Conservation (phyloP, 2,329 filamentous ascomycete species). For the Dactylellina drechsleri region DNA sequence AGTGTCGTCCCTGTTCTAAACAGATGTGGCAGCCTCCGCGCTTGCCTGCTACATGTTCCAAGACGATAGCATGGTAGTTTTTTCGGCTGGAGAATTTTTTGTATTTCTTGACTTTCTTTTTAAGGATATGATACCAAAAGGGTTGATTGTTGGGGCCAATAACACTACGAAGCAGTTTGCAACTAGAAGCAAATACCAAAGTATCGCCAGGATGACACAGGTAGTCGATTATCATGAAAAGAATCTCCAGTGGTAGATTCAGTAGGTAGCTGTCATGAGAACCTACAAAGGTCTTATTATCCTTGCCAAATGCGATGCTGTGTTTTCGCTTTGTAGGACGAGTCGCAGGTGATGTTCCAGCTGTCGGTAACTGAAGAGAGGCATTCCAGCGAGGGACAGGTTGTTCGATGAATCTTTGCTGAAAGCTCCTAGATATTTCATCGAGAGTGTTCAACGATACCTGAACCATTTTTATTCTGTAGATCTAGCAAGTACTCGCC, state of each 20-base stretch:
- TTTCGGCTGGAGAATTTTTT: conserved; percentile 12
- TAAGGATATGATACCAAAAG: conserved; percentile 17
- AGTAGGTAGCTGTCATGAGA: not conserved
- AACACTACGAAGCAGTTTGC: not conserved
- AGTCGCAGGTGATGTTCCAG: not conserved
- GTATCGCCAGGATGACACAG: conserved; percentile 9
- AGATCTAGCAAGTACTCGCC: too few species aligned
- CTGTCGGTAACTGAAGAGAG: not conserved
- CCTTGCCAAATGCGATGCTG: too few species aligned
- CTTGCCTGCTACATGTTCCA: conserved; percentile 16
- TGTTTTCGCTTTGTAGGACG: not conserved
- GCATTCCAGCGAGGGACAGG: not conserved
- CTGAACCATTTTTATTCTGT: not conserved
- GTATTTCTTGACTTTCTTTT: not conserved
- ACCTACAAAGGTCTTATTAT: too few species aligned
- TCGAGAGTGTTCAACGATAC: conserved; percentile 24
- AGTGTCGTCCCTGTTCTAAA: conserved; percentile 13
- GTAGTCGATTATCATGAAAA: conserved; percentile 5
- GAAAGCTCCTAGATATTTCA: conserved; percentile 20
- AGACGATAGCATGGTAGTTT: conserved; percentile 11
- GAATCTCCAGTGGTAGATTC: conserved; percentile 25
- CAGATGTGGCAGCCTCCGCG: conserved; percentile 30
- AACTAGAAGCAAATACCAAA: conserved; percentile 2
- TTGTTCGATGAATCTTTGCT: conserved; percentile 5
- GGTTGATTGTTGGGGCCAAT: conserved; percentile 18